Conservation (phyloP, 306 rosid species). For the Oxytropis ochrocephala region DNA sequence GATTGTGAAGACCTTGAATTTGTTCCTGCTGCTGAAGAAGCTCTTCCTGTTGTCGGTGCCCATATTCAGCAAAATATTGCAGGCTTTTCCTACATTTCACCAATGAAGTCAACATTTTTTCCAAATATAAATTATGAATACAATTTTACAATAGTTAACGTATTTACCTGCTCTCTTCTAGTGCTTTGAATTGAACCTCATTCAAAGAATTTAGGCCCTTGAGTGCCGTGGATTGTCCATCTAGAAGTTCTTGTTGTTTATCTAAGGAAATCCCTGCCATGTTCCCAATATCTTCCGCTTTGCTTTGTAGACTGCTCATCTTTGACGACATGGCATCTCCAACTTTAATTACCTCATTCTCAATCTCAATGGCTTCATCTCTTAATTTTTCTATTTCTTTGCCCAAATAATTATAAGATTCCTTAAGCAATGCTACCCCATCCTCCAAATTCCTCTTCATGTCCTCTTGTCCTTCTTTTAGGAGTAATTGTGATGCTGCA, state of each 20-base stretch:
- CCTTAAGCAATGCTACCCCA: conserved; percentile 50
- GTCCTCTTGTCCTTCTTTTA: conserved; percentile 57
- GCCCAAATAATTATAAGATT: conserved; percentile 50
- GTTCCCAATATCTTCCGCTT: conserved; percentile 64
- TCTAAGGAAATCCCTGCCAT: conserved; percentile 63
- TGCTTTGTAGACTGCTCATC: conserved; percentile 58
- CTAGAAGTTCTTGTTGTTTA: conserved; percentile 66
- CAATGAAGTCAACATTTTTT: conserved; percentile 9
- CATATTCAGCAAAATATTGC: conserved; percentile 46
- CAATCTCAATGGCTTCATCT: conserved; percentile 54
- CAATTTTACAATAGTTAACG: too few species aligned
- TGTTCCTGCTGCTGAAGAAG: conserved; percentile 49
- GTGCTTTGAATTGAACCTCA: conserved; percentile 60
- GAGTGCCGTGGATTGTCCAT: conserved; percentile 69
- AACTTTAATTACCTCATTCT: conserved; percentile 49
- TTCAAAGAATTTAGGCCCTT: conserved; percentile 46
- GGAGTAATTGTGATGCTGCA: conserved; percentile 44
- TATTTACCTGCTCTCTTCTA: conserved; percentile 72
- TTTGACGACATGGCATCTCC: conserved; percentile 54
- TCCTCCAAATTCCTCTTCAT: conserved; percentile 50
- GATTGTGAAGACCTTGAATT: conserved; percentile 57
- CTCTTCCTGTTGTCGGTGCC: conserved; percentile 67
- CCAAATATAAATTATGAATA: background rate
- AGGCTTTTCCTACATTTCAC: conserved; percentile 44
- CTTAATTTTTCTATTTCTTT: conserved; percentile 48